phyloP scores from a whole-genome alignment of 2,329 filamentous ascomycete species.

The Cercospora sp. region DNA sequence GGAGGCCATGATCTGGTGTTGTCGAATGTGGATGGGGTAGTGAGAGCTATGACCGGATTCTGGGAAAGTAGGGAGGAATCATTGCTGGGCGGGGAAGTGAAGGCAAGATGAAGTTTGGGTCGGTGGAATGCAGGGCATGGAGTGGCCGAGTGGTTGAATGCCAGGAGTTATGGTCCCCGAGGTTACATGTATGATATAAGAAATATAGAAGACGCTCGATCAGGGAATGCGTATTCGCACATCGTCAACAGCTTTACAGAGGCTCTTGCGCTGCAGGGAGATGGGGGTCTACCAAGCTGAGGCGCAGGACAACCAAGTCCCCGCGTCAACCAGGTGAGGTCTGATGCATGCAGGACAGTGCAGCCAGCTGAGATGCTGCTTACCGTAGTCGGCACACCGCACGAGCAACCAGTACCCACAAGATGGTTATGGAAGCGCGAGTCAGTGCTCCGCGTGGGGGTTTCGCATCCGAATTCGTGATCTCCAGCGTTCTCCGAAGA shows the following conservation, averaged over 20 bases:
- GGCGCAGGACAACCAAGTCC: neutral
- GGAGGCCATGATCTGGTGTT: conserved; percentile 72
- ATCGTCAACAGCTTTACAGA: neutral
- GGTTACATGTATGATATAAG: neutral
- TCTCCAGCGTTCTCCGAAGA: neutral
- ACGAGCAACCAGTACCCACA: neutral
- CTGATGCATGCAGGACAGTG: neutral
- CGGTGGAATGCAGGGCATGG: neutral
- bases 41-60: conserved; percentile 51
- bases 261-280: neutral
- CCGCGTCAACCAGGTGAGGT: neutral
- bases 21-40: conserved; percentile 60
- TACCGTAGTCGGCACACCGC: neutral
- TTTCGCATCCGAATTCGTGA: neutral
- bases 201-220: neutral
- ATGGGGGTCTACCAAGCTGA: neutral
- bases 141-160: neutral
- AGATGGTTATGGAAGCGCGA: neutral
- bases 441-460: neutral
- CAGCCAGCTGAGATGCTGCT: neutral
- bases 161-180: neutral
- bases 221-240: neutral
- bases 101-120: neutral
- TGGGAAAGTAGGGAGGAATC: conserved; percentile 34
- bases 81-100: neutral